Evolutionary conservation across 2,329 filamentous ascomycete species (phyloP).

Genomic region (Dothidotthia symphoricarpi): DNA sequence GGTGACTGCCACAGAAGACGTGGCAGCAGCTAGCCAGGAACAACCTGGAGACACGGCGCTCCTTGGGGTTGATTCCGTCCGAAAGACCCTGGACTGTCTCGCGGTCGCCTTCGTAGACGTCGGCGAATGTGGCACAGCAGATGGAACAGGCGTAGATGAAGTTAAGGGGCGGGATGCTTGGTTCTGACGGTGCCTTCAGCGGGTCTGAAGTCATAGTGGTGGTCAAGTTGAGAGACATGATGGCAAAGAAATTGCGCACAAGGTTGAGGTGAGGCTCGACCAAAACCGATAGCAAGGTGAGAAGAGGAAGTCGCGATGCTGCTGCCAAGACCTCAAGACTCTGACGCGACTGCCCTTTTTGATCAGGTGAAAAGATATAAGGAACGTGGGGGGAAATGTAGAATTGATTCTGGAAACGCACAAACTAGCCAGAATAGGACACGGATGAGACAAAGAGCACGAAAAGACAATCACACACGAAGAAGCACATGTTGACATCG

Average conservation of each 20-base stretch:
- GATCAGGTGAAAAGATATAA: not conserved
- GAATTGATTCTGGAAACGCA: too few species aligned
- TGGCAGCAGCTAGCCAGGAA: slow-evolving; percentile 53
- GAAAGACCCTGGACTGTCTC: slow-evolving; percentile 41
- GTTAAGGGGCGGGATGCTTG: slow-evolving; percentile 41
- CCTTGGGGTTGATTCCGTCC: slow-evolving; percentile 36
- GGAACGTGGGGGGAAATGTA: too few species aligned
- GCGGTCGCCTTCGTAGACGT: slow-evolving; percentile 44
- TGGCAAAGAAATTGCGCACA: slow-evolving; percentile 1
- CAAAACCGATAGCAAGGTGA: slow-evolving; percentile 1
- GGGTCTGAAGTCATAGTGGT: slow-evolving; percentile 13
- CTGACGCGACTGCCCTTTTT: slow-evolving; percentile 7
- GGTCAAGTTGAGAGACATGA: not conserved
- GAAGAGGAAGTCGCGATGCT: slow-evolving; percentile 14
- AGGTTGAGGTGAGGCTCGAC: slow-evolving; percentile 3
- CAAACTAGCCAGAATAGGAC: too few species aligned
- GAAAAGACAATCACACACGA: slow-evolving; percentile 2
- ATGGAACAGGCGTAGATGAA: slow-evolving; percentile 52
- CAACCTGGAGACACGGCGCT: slow-evolving; percentile 45
- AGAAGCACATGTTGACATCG: slow-evolving; percentile 1
- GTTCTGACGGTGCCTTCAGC: slow-evolving; percentile 9
- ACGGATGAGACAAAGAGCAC: not conserved
- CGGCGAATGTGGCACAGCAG: slow-evolving; percentile 48
- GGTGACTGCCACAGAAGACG: slow-evolving; percentile 49
- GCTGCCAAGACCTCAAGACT: slow-evolving; percentile 17